Base-by-base conservation (phyloP, 1,139 yeast species). In the Yamadazyma mexicana region DNA sequence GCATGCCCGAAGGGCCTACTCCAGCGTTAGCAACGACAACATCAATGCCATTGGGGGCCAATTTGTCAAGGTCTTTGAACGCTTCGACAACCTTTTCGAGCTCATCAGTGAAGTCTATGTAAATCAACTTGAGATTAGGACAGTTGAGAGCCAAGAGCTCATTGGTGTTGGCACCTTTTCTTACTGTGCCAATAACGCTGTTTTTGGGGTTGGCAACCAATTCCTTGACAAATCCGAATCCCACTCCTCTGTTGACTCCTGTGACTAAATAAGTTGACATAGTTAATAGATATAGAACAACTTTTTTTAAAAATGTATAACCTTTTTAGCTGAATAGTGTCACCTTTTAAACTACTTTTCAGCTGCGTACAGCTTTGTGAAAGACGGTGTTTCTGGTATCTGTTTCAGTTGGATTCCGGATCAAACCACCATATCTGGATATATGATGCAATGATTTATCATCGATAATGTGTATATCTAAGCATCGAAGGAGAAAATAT, bases 231-330 rank as follows among this genome's bases (percentile, higher is more conserved):
- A 40, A 29, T 11, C 17, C 41, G 5, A 34, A 17, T 2, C 45
- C 45, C 31, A 42, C 28, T 14, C 45, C 45, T 35, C 38, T 34
- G 29, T 40, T 42, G n/a, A 20, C 35, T 17, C 45, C 45, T 1
- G 42, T 37, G 11, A 42, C 23, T 6, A 42, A 38, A 29, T 42
- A 42, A 31, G 41, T 37, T 16, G 39, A 17, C 45, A 42, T 42
- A 22, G 30, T 27, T 5, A 20, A 20, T n/a, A n/a, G n/a, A n/a
- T n/a, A n/a, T n/a, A n/a, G n/a, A n/a, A n/a, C n/a, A n/a, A n/a
- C n/a, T n/a, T n/a, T n/a, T n/a, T n/a, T n/a, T n/a, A n/a, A n/a
- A n/a, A n/a, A n/a, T n/a, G n/a, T n/a, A n/a, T n/a, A n/a, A n/a
- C n/a, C n/a, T n/a, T n/a, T n/a, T n/a, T n/a, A n/a, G n/a, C n/a